Evolutionary conservation across 345 rosid genomes (phyloP), one percentile per base, ranked within the genome.

Genomic region (Punica granatum): DNA sequence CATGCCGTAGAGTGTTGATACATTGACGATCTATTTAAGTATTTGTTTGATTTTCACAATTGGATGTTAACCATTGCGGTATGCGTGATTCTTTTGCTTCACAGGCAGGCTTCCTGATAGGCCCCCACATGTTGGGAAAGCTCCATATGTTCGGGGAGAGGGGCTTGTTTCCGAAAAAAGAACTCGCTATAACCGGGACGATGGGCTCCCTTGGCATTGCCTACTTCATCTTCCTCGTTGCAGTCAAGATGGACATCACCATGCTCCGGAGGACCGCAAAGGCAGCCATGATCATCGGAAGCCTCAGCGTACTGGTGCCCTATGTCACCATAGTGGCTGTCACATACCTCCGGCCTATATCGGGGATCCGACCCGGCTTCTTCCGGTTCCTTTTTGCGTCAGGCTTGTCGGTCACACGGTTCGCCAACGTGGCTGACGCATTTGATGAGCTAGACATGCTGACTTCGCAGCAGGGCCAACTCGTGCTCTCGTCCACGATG

Each of bases 381-480:
- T 31, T 30, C 42, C 26, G 3, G 33, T 12, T 63, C 1, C 3
- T 19, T 1, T 8, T 70, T 7, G 2, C 28, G 14, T 3, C 41
- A 21, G 30, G 25, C 2, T 0, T 66, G 30, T 32, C 78, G 6
- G n/a, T 58, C 0, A 67, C 74, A 4, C 74, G n/a, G 21, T 77
- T 68, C 49, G 15, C 82, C 4, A 67, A 32, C 11, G 19, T 77
- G 16, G 65, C 64, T 23, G 15, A 64, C 18, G 64, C 59, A 2
- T 23, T 77, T 44, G 51, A 62, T 4, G 80, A 79, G 59, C 79
- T 77, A 37, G 73, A 82, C 51, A 66, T 80, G 2, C 32, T 71
- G 53, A 83, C 77, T 2, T 74, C 77, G 0, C 82, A 80, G 33
- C 32, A 77, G 2, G 78, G 82, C 46, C 75, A 62, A 10, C 68